Conservation (phyloP, 768 basidiomycete genomes). For the Ephemerocybe angulata region DNA sequence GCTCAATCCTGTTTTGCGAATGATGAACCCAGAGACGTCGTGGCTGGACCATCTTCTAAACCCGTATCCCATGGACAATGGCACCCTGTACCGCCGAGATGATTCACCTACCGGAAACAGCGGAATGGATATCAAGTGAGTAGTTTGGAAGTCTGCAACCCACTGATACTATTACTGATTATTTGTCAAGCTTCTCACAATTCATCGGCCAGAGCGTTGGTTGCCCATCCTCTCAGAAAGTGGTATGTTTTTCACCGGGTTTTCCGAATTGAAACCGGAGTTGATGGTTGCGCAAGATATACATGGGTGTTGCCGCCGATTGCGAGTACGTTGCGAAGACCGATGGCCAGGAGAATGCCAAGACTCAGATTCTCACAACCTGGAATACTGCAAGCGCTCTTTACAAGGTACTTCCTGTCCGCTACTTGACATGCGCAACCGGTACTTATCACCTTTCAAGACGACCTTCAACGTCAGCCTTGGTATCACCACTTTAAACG, state of each 20-base stretch:
- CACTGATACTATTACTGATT: conserved; percentile 4
- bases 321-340: conserved; percentile 72
- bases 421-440: neutral
- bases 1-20: conserved; percentile 49
- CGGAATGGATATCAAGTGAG: conserved; percentile 53
- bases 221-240: conserved; percentile 69
- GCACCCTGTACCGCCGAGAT: conserved; percentile 38
- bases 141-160: conserved; percentile 1
- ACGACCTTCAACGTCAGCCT: conserved; percentile 80
- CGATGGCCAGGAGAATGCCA: conserved; percentile 61
- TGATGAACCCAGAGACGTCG: conserved; percentile 22
- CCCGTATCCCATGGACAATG: conserved; percentile 31
- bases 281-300: conserved; percentile 36
- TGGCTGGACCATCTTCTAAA: conserved; percentile 45
- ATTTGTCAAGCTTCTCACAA: conserved; percentile 52
- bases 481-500: conserved; percentile 74
- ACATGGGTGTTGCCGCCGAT: conserved; percentile 87
- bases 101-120: conserved; percentile 54
- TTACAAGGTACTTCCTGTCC: conserved; percentile 50
- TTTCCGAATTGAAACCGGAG: neutral
- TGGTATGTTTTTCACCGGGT: conserved; percentile 39
- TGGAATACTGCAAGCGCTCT: conserved; percentile 76
- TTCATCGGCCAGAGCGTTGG: conserved; percentile 67
- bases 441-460: conserved; percentile 25
- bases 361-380: conserved; percentile 67